Evolutionary conservation across 331 rosid genomes (phyloP).

Genomic region (Saraca asoca): DNA sequence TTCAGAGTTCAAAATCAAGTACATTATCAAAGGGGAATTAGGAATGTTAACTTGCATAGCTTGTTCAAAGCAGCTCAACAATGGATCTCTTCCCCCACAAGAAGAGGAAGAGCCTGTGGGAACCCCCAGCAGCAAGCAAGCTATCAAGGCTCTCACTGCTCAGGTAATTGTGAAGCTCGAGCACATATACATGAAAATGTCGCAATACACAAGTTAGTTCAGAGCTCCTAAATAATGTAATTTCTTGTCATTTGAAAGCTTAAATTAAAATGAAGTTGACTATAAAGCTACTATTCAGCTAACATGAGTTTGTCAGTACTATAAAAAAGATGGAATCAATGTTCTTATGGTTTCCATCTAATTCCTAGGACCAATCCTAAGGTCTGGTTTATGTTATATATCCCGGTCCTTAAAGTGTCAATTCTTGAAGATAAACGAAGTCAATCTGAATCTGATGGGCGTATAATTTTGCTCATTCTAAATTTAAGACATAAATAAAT

Average conservation of each 20-base stretch:
- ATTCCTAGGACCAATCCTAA: neutral
- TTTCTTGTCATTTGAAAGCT: conserved; percentile 4
- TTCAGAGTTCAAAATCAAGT: conserved; percentile 29
- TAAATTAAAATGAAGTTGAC: neutral
- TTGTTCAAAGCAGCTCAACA: conserved; percentile 83
- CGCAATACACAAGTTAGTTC: neutral
- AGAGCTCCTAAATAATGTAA: neutral
- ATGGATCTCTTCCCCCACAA: conserved; percentile 80
- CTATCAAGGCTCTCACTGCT: conserved; percentile 80
- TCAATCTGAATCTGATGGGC: neutral
- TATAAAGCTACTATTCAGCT: neutral
- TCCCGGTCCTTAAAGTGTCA: neutral
- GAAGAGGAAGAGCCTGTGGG: conserved; percentile 69
- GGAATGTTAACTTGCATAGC: conserved; percentile 91
- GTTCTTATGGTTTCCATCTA: neutral
- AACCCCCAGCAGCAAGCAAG: conserved; percentile 81
- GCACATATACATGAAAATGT: conserved; percentile 31
- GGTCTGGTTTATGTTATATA: conserved; percentile 13
- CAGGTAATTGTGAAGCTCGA: conserved; percentile 54
- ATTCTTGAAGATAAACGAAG: neutral
- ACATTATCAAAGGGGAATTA: conserved; percentile 23
- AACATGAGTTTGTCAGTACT: conserved; percentile 24
- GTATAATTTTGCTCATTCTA: conserved; percentile 9
- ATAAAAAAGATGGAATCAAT: neutral
- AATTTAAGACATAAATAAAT: neutral